These are phyloP conservation scores for Exophiala sp. DNA, from an alignment of 2,329 filamentous ascomycete genomes.

Conservation along the genomic window DNA sequence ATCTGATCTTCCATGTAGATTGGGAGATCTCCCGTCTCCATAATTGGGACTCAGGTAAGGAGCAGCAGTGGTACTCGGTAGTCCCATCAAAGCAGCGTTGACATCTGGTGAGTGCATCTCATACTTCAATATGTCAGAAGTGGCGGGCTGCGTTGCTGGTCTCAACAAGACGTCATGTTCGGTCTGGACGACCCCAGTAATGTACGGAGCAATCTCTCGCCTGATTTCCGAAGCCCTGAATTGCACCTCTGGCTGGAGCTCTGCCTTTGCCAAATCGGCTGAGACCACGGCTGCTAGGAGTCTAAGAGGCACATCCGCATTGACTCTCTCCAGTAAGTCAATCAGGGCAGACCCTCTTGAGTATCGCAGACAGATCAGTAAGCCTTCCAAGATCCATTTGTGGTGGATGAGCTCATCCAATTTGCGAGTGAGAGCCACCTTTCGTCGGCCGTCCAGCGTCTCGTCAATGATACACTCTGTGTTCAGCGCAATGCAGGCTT, in stretches of 20 bases:
- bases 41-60: too few relatives aligned
- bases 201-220: not conserved
- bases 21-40: too few relatives aligned
- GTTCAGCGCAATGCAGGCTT: not conserved
- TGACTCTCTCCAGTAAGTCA: not conserved
- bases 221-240: not conserved
- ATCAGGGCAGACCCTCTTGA: not conserved
- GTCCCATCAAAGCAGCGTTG: too few relatives aligned
- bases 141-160: too few relatives aligned
- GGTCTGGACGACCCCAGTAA: not conserved
- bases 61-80: too few relatives aligned
- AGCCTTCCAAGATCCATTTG: constrained; percentile 10
- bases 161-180: not conserved
- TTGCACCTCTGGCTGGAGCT: not conserved
- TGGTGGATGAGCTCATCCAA: constrained; percentile 6
- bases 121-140: too few relatives aligned
- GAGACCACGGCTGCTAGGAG: not conserved
- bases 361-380: constrained; percentile 5
- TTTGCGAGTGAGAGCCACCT: constrained; percentile 1
- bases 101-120: too few relatives aligned
- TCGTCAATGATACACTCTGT: constrained; percentile 8
- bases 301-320: not conserved
- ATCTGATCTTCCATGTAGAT: too few relatives aligned
- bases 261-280: not conserved
- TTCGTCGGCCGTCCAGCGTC: constrained; percentile 6